Conservation (phyloP, 805 yeast genomes). For the Candida montana region DNA sequence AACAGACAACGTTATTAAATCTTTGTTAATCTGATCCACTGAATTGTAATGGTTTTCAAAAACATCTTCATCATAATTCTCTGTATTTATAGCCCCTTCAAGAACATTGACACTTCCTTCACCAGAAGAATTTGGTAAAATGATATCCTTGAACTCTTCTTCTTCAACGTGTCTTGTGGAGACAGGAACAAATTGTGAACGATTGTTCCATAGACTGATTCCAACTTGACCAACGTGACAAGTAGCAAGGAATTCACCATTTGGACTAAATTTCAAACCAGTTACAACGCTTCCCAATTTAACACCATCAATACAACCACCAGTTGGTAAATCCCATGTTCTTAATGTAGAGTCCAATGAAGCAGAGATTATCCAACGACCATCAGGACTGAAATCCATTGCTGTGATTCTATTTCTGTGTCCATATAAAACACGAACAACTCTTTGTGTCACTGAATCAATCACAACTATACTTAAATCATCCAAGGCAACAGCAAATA, state of each 20-base stretch:
- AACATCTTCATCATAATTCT: slow-evolving; percentile 29
- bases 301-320: slow-evolving; percentile 93
- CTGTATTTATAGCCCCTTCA: slow-evolving; percentile 68
- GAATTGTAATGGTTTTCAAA: slow-evolving; percentile 40
- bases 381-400: slow-evolving; percentile 88
- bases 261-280: slow-evolving; percentile 70
- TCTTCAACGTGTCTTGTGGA: slow-evolving; percentile 74
- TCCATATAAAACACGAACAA: slow-evolving; percentile 85
- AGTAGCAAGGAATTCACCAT: slow-evolving; percentile 88
- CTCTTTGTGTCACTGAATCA: slow-evolving; percentile 73
- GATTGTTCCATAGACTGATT: slow-evolving; percentile 86
- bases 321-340: slow-evolving; percentile 97
- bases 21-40: slow-evolving; percentile 54
- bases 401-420: slow-evolving; percentile 85
- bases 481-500: slow-evolving; percentile 81
- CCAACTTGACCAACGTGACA: slow-evolving; percentile 90
- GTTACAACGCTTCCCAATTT: slow-evolving; percentile 76
- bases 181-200: slow-evolving; percentile 74
- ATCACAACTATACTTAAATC: slow-evolving; percentile 78
- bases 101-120: slow-evolving; percentile 66
- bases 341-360: slow-evolving; percentile 83
- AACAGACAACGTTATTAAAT: slow-evolving; percentile 65
- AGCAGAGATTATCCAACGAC: slow-evolving; percentile 87
- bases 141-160: slow-evolving; percentile 56
- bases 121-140: slow-evolving; percentile 74